Base-by-base conservation (phyloP, 805 yeast genomes). In the Schwanniomyces yamadae region DNA sequence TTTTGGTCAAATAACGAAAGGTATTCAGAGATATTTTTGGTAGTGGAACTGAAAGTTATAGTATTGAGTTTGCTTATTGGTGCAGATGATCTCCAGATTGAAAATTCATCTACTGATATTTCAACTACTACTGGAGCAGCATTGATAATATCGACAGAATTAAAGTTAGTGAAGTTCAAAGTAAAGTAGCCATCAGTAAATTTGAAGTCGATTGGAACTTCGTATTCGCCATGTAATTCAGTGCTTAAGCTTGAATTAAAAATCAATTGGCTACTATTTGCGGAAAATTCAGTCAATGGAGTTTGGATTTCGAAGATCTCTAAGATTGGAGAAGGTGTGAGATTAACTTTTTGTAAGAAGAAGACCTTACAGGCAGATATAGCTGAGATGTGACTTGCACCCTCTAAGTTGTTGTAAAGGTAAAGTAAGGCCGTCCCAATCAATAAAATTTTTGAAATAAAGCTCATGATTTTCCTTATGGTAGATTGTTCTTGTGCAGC, bases 41-140 rank as follows among this genome's bases (percentile, higher is more conserved):
- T 33, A 18, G 59, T 52, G 12, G 52, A 47, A 23, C 55, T 39
- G 34, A 37, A 34, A 18, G 58, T 49, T n/a, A 36, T 18, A 10
- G 44, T 37, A 33, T 39, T 37, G 2, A 33, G 16, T 19, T 37
- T 38, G 18, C 49, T 48, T 15, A 6, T 14, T 7, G 63, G 63
- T 21, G 58, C 45, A 12, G 56, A 48, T 20, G 59, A 49, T 45
- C 63, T 50, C 56, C 61, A 52, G 20, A 58, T 41, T 18, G 61
- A 54, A 24, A 26, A 37, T 11, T 44, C 55, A 28, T 40, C 60
- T 18, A 57, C 38, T 16, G 42, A 38, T 16, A 58, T 36, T 37
- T 58, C 61, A 21, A 51, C 50, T 13, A 58, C 48, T 11, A 41
- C 40, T 13, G 50, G 46, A 11, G 40, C 39, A 26, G 32, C 3